These are phyloP conservation scores for Populus simonii DNA, from an alignment of 345 rosid genomes.

Conservation along the genomic window DNA sequence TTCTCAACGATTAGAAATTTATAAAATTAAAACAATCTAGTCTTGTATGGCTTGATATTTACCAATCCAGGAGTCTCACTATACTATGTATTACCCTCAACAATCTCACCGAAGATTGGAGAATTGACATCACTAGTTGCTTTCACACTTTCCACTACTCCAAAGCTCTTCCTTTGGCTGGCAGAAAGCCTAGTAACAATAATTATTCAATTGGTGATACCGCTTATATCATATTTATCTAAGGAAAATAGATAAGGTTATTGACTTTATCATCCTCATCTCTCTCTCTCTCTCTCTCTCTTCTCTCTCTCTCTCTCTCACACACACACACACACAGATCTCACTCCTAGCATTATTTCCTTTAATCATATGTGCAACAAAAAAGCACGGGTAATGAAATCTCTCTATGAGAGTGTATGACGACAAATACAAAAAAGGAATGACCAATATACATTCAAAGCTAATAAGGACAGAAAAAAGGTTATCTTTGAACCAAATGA, in stretches of 20 bases:
- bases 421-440: too few relatives aligned
- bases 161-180: slow-evolving; percentile 54
- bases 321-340: too few relatives aligned
- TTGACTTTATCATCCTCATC: neutral
- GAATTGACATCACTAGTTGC: slow-evolving; percentile 85
- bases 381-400: too few relatives aligned
- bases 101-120: slow-evolving; percentile 79
- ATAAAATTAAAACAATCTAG: neutral
- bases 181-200: slow-evolving; percentile 20
- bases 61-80: slow-evolving; percentile 68
- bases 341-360: too few relatives aligned
- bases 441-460: too few relatives aligned
- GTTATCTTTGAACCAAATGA: too few relatives aligned
- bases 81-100: slow-evolving; percentile 74
- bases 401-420: too few relatives aligned
- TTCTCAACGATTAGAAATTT: neutral
- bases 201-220: neutral
- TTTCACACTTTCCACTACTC: slow-evolving; percentile 91
- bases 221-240: neutral
- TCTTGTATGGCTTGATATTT: neutral
- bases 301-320: too few relatives aligned
- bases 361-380: too few relatives aligned
- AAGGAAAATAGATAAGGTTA: neutral
- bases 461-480: too few relatives aligned
- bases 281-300: too few relatives aligned